phyloP scores from a whole-genome alignment of 176 grass and related monocot species.

The Avena insularis region DNA sequence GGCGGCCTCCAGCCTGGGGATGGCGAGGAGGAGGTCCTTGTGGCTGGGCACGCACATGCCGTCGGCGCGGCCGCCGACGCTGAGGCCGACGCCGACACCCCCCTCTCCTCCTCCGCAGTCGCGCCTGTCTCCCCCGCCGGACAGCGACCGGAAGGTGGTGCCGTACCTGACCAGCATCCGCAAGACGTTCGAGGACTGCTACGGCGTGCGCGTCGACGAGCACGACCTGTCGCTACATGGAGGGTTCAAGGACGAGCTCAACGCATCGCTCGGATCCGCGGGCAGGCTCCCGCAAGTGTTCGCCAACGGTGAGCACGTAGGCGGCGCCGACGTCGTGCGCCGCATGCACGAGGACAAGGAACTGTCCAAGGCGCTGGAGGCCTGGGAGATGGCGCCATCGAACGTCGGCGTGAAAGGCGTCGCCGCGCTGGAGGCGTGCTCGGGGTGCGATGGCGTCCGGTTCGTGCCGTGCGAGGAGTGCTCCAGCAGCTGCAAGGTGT shows the following conservation, averaged over 20 bases:
- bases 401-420: constrained; percentile 34
- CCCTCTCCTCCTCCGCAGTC: constrained; percentile 19
- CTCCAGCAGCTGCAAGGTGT: constrained; percentile 99
- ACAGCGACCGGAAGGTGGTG: constrained; percentile 58
- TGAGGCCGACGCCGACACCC: neutral
- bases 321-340: constrained; percentile 68
- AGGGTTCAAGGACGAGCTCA: constrained; percentile 88
- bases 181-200: constrained; percentile 91
- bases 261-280: constrained; percentile 47
- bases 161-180: constrained; percentile 88
- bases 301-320: constrained; percentile 66
- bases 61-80: neutral
- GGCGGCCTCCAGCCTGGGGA: constrained; percentile 57
- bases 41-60: constrained; percentile 40
- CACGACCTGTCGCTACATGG: constrained; percentile 88
- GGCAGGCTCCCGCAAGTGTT: constrained; percentile 76
- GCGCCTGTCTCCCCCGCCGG: constrained; percentile 38
- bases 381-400: constrained; percentile 56
- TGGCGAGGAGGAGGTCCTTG: constrained; percentile 62
- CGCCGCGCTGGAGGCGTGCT: constrained; percentile 44
- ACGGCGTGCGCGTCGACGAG: constrained; percentile 80
- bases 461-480: constrained; percentile 94
- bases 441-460: constrained; percentile 79
- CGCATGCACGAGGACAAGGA: constrained; percentile 79
- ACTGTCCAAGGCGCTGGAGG: constrained; percentile 50